These are phyloP conservation scores for Aspergillus persii DNA, from an alignment of 2,329 filamentous ascomycete genomes.

Conservation along the genomic window DNA sequence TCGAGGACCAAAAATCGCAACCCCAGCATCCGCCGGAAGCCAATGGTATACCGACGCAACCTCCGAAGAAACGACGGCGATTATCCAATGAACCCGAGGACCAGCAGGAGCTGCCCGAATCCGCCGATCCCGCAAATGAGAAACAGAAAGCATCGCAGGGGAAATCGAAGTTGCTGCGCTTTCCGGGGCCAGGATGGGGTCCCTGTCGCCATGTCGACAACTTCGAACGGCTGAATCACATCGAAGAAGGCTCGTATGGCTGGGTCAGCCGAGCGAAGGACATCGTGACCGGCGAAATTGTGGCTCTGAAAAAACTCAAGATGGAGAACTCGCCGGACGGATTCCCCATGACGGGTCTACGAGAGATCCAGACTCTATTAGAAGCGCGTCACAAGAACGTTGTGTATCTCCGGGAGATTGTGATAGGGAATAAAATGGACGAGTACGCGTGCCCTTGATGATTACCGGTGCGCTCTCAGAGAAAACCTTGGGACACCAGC, in stretches of 20 bases:
- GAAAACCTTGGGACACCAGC: not conserved
- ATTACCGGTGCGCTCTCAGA: not conserved
- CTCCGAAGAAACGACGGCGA: conserved; percentile 60
- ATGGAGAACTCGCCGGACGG: conserved; percentile 76
- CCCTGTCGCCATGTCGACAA: conserved; percentile 75
- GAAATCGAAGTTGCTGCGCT: conserved; percentile 65
- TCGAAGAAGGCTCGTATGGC: conserved; percentile 96
- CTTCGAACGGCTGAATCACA: conserved; percentile 91
- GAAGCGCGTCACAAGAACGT: conserved; percentile 80
- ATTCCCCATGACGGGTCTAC: conserved; percentile 84
- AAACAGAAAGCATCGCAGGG: conserved; percentile 17
- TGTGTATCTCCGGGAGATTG: conserved; percentile 77
- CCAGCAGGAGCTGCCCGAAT: conserved; percentile 16
- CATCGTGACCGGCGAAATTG: conserved; percentile 69
- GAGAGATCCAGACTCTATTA: conserved; percentile 89
- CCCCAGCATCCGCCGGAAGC: conserved; percentile 23
- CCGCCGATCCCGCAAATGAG: conserved; percentile 6
- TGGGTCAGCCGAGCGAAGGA: conserved; percentile 85
- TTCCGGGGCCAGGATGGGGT: conserved; percentile 67
- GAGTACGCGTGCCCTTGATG: conserved; percentile 47
- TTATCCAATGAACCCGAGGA: conserved; percentile 52
- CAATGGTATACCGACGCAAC: conserved; percentile 33
- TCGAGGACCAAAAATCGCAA: conserved; percentile 41
- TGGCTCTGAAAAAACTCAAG: conserved; percentile 92
- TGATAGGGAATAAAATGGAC: conserved; percentile 65